Evolutionary conservation across 2,329 filamentous ascomycete genomes (phyloP), one percentile per base, ranked within the genome.

Genomic region (Phyllosticta capitalensis): DNA sequence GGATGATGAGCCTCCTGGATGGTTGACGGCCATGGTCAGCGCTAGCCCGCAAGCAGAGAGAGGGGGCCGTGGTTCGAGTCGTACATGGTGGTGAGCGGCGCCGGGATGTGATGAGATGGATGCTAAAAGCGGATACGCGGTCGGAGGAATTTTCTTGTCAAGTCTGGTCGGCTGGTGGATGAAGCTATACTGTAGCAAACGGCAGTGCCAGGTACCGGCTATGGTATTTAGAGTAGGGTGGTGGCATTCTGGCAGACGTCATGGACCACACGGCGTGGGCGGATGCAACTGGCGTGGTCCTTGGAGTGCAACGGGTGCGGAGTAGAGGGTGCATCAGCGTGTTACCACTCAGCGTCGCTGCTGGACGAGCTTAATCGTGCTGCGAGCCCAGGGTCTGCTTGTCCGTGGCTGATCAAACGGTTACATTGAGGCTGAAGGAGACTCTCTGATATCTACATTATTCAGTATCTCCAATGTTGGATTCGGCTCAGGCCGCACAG

Each of bases 1-100:
- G 83, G 70, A 94, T 88, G 74, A 94, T 92, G 69, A 94, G 83
- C 77, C 89, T 86, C 89, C 90, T 94, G 67, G 30, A 20, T 51
- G 28, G 45, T n/a, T 68, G 65, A 33, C 10, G 38, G n/a, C 51
- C 17, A 20, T 69, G 65, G 54, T 57, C 52, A 59, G 57, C 57
- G 22, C 57, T 38, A 59, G 57, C 33, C 45, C 52, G 30, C 21
- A 10, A 14, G 9, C 52, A 52, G 12, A 38, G 33, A 68, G 54
- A 69, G 69, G 17, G 30, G 28, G 54, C 38, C 28, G 7, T 17
- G 33, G 17, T 9, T 38, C 30, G 30, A 38, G 19, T 38, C 60
- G 30, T 61, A 61, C 60, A 61, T 61, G 52, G 56, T 52, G 60
- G 17, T 24, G 26, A 48, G 54, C 17, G 26, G 52, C 52, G 52